Percentiles rank a stretch among this genome's conserved stretches.
These are phyloP conservation scores for Schizothecium vesticola DNA, from an alignment of 495 filamentous ascomycete genomes.

Conservation along the genomic window DNA sequence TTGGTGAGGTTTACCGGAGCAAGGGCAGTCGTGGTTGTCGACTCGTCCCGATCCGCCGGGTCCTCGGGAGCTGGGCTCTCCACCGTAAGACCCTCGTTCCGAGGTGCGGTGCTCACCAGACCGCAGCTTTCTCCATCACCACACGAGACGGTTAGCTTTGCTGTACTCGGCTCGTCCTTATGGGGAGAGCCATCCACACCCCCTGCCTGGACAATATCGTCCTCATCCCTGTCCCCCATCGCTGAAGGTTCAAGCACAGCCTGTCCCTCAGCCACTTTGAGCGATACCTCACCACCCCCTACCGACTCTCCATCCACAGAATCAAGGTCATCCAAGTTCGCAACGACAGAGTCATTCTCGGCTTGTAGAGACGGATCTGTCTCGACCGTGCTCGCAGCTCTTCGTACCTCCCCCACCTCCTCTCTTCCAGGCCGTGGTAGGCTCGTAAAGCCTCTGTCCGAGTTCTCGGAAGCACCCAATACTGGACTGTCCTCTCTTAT, in stretches of 20 bases:
- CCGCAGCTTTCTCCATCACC: not conserved
- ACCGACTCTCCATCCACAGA: slow-evolving; percentile 26
- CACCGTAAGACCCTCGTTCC: not conserved
- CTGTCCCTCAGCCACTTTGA: not conserved
- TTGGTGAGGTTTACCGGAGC: slow-evolving; percentile 39
- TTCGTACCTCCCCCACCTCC: slow-evolving; percentile 15
- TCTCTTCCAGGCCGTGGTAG: slow-evolving; percentile 17
- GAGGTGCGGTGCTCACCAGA: not conserved
- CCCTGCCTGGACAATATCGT: not conserved
- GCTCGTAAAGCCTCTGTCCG: slow-evolving; percentile 43
- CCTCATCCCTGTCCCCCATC: not conserved
- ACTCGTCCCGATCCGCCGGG: slow-evolving; percentile 7
- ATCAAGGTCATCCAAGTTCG: slow-evolving; percentile 48
- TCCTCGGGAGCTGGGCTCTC: not conserved
- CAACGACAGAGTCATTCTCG: slow-evolving; percentile 46
- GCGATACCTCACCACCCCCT: not conserved
- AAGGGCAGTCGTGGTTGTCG: slow-evolving; percentile 34
- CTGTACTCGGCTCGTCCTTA: not conserved
- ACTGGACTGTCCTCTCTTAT: slow-evolving; percentile 27
- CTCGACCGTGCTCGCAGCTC: slow-evolving; percentile 42
- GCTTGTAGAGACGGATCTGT: slow-evolving; percentile 27
- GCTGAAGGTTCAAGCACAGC: not conserved
- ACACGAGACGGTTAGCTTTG: not conserved
- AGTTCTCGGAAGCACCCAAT: slow-evolving; percentile 45
- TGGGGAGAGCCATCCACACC: not conserved